These are phyloP conservation scores for Acanthochlamys bracteata DNA, from an alignment of 106 monocot species.

Conservation along the genomic window DNA sequence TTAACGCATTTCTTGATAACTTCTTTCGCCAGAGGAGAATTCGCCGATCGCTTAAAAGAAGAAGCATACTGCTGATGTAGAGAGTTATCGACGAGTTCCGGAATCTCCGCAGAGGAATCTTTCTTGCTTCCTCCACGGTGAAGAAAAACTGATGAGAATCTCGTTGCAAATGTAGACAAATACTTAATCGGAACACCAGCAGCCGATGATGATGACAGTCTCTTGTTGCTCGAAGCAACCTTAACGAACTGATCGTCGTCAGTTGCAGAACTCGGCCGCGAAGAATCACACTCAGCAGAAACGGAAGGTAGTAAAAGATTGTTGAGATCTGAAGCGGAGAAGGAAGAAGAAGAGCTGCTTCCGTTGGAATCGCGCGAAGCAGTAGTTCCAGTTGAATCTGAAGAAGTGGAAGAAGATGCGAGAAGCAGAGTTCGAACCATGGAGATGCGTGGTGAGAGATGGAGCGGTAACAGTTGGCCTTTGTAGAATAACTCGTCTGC, in stretches of 20 bases:
- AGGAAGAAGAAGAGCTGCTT: constrained; percentile 39
- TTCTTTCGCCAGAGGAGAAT: constrained; percentile 38
- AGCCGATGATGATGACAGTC: background rate
- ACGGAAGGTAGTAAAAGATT: constrained; percentile 13
- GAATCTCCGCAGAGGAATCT: constrained; percentile 1
- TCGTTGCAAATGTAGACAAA: constrained; percentile 62
- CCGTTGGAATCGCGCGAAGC: constrained; percentile 51
- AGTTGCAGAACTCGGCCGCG: constrained; percentile 61
- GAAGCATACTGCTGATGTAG: background rate
- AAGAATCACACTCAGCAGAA: constrained; percentile 40
- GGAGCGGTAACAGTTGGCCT: constrained; percentile 86
- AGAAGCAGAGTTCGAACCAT: constrained; percentile 70
- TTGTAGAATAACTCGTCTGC: constrained; percentile 96
- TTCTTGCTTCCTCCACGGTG: constrained; percentile 50
- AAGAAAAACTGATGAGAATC: constrained; percentile 79
- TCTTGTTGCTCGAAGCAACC: background rate
- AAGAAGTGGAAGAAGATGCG: constrained; percentile 43
- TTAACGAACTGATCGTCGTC: constrained; percentile 41
- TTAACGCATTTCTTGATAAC: constrained; percentile 78
- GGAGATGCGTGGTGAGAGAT: constrained; percentile 69
- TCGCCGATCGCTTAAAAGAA: background rate
- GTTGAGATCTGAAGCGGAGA: constrained; percentile 13
- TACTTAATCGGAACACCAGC: constrained; percentile 23
- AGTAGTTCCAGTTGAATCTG: constrained; percentile 30
- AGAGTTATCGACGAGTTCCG: background rate